These are phyloP conservation scores for Pythium coloratum DNA, from an alignment of 352 stramenopile species.

Conservation along the genomic window DNA sequence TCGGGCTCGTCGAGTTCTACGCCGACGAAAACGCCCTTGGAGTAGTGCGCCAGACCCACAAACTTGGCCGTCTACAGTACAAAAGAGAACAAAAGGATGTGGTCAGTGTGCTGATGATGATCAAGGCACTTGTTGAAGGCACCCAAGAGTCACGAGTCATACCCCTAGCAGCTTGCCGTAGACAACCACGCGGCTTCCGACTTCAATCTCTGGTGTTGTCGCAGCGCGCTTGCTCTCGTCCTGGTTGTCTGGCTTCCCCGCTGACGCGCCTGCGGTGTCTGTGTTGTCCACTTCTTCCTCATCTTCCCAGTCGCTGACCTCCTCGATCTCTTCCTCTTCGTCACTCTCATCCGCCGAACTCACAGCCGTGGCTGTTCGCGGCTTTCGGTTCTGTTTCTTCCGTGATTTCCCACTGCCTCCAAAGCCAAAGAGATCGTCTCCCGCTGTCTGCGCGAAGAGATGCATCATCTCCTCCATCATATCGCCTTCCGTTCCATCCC, in stretches of 20 bases:
- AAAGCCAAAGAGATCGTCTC: slow-evolving; percentile 28
- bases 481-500: slow-evolving; percentile 43
- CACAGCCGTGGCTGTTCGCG: neutral
- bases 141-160: neutral
- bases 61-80: slow-evolving; percentile 54
- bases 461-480: slow-evolving; percentile 48
- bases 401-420: slow-evolving; percentile 8
- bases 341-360: neutral
- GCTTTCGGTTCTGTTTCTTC: neutral
- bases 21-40: slow-evolving; percentile 68
- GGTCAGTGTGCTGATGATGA: neutral
- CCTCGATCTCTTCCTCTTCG: slow-evolving; percentile 29
- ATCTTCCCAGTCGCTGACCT: slow-evolving; percentile 33
- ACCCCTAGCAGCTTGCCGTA: slow-evolving; percentile 6
- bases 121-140: neutral
- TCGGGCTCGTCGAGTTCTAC: slow-evolving; percentile 53
- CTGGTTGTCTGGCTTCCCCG: neutral
- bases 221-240: neutral
- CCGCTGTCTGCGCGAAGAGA: slow-evolving; percentile 35
- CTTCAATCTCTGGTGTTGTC: neutral
- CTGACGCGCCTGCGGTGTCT: neutral
- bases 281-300: slow-evolving; percentile 3
- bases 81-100: neutral
- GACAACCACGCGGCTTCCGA: neutral
- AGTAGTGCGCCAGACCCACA: slow-evolving; percentile 63